These are phyloP conservation scores for Excoecaria agallocha DNA, from an alignment of 345 rosid genomes.

Conservation along the genomic window DNA sequence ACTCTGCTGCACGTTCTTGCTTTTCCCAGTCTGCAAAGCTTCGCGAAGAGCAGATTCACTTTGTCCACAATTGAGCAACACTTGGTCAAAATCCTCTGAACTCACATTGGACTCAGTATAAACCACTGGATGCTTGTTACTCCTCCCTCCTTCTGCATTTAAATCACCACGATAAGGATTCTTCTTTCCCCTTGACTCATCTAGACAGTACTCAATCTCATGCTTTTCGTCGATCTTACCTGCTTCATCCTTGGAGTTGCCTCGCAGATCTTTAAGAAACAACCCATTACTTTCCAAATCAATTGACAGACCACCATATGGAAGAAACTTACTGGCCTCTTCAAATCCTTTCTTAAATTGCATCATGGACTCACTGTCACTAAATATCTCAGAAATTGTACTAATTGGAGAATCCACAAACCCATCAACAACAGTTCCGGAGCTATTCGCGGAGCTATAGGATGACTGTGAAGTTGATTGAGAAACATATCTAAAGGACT, in stretches of 20 bases:
- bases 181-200: conserved; percentile 26
- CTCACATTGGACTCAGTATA: conserved; percentile 23
- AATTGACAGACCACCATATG: conserved; percentile 26
- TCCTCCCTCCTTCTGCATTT: conserved; percentile 25
- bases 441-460: conserved; percentile 27
- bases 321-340: conserved; percentile 64
- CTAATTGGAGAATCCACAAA: conserved; percentile 49
- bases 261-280: conserved; percentile 28
- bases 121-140: conserved; percentile 32
- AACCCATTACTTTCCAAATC: conserved; percentile 32
- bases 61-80: conserved; percentile 22
- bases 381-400: conserved; percentile 38
- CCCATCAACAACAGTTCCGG: conserved; percentile 27
- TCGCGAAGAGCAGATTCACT: conserved; percentile 24
- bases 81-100: conserved; percentile 25
- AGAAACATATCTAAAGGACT: conserved; percentile 16
- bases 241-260: conserved; percentile 24
- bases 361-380: conserved; percentile 39
- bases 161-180: conserved; percentile 24
- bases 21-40: conserved; percentile 19
- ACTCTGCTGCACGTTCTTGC: conserved; percentile 13
- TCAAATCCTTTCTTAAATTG: conserved; percentile 59
- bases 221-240: conserved; percentile 21
- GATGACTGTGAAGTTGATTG: conserved; percentile 35
- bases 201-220: conserved; percentile 11